phyloP scores from a whole-genome alignment of 176 grass and related monocot genomes.

The Cymbopogon citratus region DNA sequence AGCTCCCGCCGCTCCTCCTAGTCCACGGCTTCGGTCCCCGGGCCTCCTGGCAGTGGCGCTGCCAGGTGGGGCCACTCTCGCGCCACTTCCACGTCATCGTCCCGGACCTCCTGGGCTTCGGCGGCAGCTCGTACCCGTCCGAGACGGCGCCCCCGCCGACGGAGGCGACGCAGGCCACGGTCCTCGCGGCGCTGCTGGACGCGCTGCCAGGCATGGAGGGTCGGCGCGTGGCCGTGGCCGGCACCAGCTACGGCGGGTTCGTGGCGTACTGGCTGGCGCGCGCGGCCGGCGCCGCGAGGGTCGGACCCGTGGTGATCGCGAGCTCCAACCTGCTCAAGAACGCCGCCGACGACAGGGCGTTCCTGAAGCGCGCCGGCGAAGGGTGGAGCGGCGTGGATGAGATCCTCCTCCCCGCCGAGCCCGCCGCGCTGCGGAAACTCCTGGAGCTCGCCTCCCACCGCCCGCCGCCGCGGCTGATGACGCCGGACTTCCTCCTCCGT shows the following conservation, averaged over 20 bases:
- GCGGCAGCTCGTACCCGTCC: slow-evolving; percentile 15
- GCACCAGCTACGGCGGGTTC: slow-evolving; percentile 91
- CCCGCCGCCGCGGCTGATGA: slow-evolving; percentile 7
- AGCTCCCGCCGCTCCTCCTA: slow-evolving; percentile 48
- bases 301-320: slow-evolving; percentile 64
- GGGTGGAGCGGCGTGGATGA: slow-evolving; percentile 9
- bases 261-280: slow-evolving; percentile 66
- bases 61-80: slow-evolving; percentile 29
- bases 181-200: slow-evolving; percentile 49
- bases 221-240: slow-evolving; percentile 30
- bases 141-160: slow-evolving; percentile 33
- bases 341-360: slow-evolving; percentile 46
- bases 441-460: slow-evolving; percentile 32
- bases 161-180: slow-evolving; percentile 53
- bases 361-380: slow-evolving; percentile 43
- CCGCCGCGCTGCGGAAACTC: slow-evolving; percentile 22
- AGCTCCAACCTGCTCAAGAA: slow-evolving; percentile 80
- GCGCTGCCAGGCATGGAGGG: slow-evolving; percentile 13
- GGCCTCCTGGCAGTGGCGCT: slow-evolving; percentile 71
- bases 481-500: slow-evolving; percentile 61
- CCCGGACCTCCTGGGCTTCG: slow-evolving; percentile 84
- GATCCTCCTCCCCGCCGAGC: slow-evolving; percentile 41
- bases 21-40: slow-evolving; percentile 79
- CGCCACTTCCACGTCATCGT: slow-evolving; percentile 60
- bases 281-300: slow-evolving; percentile 15